Conservation (phyloP, 768 basidiomycete genomes). For the Mycena indigotica region DNA sequence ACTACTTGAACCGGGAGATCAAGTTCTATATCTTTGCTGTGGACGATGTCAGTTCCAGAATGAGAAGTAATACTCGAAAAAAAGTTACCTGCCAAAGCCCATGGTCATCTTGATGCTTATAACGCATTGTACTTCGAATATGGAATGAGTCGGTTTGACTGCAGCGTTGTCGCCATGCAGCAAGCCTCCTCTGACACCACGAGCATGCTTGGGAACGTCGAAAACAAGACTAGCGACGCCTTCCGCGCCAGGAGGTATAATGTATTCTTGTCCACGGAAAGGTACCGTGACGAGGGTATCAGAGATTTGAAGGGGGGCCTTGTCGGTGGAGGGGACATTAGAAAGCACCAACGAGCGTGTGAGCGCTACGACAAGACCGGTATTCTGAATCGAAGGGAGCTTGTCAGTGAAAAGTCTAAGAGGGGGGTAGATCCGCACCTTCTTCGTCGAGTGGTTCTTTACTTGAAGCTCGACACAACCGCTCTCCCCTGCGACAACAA, state of each 20-base stretch:
- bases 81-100: slow-evolving; percentile 66
- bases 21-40: slow-evolving; percentile 71
- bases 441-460: slow-evolving; percentile 80
- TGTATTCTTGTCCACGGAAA: slow-evolving; percentile 76
- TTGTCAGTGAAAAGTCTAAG: slow-evolving; percentile 3
- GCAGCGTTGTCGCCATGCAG: slow-evolving; percentile 55
- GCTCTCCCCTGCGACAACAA: slow-evolving; percentile 67
- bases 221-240: slow-evolving; percentile 81
- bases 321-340: slow-evolving; percentile 38
- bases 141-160: slow-evolving; percentile 43
- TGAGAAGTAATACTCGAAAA: background rate
- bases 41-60: slow-evolving; percentile 7
- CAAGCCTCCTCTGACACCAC: slow-evolving; percentile 64
- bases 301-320: slow-evolving; percentile 59
- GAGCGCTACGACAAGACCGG: slow-evolving; percentile 63
- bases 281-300: slow-evolving; percentile 71
- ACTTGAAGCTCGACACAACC: slow-evolving; percentile 76
- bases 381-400: slow-evolving; percentile 56
- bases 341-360: slow-evolving; percentile 63
- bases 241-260: slow-evolving; percentile 70
- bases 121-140: slow-evolving; percentile 71
- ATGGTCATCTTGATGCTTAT: slow-evolving; percentile 68
- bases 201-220: slow-evolving; percentile 69
- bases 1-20: slow-evolving; percentile 65
- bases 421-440: slow-evolving; percentile 46